Base-by-base conservation (phyloP, 2,329 filamentous ascomycete species). In the Phialocephala subalpina region DNA sequence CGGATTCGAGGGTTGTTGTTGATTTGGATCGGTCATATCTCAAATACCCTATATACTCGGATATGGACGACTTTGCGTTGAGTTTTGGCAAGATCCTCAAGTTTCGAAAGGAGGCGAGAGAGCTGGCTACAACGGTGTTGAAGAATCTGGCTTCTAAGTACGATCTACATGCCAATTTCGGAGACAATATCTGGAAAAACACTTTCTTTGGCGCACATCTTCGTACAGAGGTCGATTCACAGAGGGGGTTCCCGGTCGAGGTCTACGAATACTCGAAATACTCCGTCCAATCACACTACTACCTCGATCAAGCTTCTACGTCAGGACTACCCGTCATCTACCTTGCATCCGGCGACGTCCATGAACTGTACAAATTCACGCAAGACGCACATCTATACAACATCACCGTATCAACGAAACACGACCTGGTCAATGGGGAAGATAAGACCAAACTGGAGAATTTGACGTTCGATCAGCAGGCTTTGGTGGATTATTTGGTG, bases 401-500 rank as follows among this genome's bases (percentile, higher is more conserved):
- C 20, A 6, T 83, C 8, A 78, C 73, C n/a, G 79, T 83, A 1
- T 76, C 81, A 1, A 77, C 76, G 11, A 84, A 83, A 70, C 66
- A 73, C 18, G 78, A 82, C 33, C 67, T 85, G 1, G 76, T 85
- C 2, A 73, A 76, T 63, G 57, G 70, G 1, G 60, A 58, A 0
- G 81, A 82, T 53, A 67, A 73, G n/a, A n/a, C n/a, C 1, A 63
- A 63, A 9, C 66, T 65, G 16, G 61, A 77, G 3, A 57, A 47
- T 18, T 71, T 85, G 53, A 78, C 74, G 1, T 83, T 78, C 77
- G 81, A 84, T 71, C 83, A 85, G 75, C 79, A 81, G 58, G 80
- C 78, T 0, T 71, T 84, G 25, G 79, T 85, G 2, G 83, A 86
- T 72, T 84, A 81, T 71, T 80, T 84, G 69, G 78, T 86, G 5